A percentile compares a stretch with the other conserved stretches of the same genome.
These are phyloP conservation scores for Pseudozyma thailandica DNA, from an alignment of 1,284 basidiomycete species.

Conservation along the genomic window DNA sequence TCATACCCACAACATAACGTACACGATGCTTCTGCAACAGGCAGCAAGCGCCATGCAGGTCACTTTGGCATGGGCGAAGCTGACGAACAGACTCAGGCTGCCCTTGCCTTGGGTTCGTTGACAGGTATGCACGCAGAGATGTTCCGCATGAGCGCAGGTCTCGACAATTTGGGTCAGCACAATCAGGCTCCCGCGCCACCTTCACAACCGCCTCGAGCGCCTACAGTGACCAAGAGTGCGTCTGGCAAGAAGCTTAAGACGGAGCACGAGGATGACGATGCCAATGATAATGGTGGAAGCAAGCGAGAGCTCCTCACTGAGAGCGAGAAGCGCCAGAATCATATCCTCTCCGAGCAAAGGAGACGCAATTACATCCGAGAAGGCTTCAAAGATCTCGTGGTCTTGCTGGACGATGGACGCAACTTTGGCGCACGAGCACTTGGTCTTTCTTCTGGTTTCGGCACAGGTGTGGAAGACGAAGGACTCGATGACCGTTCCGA, in stretches of 20 bases:
- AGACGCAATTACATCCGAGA: constrained; percentile 65
- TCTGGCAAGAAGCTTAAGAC: constrained; percentile 55
- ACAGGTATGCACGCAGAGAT: constrained; percentile 52
- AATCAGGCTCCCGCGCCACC: constrained; percentile 8
- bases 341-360: constrained; percentile 65
- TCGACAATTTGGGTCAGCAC: constrained; percentile 23
- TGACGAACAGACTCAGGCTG: constrained; percentile 47
- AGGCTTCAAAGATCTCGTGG: constrained; percentile 65
- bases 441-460: constrained; percentile 62
- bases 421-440: constrained; percentile 63
- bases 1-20: constrained; percentile 22
- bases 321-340: constrained; percentile 62
- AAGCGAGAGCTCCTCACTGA: constrained; percentile 58
- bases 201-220: constrained; percentile 9
- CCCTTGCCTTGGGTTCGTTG: constrained; percentile 35
- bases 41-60: constrained; percentile 42
- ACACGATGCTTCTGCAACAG: constrained; percentile 30
- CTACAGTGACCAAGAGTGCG: constrained; percentile 12
- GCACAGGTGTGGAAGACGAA: constrained; percentile 66
- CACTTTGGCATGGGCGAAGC: constrained; percentile 34
- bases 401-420: constrained; percentile 64
- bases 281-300: constrained; percentile 13
- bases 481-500: constrained; percentile 63
- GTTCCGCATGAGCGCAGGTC: constrained; percentile 50
- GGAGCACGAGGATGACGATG: constrained; percentile 50